These are phyloP conservation scores for Colletotrichum eremochloae DNA, from an alignment of 2,329 filamentous ascomycete genomes.

Conservation along the genomic window DNA sequence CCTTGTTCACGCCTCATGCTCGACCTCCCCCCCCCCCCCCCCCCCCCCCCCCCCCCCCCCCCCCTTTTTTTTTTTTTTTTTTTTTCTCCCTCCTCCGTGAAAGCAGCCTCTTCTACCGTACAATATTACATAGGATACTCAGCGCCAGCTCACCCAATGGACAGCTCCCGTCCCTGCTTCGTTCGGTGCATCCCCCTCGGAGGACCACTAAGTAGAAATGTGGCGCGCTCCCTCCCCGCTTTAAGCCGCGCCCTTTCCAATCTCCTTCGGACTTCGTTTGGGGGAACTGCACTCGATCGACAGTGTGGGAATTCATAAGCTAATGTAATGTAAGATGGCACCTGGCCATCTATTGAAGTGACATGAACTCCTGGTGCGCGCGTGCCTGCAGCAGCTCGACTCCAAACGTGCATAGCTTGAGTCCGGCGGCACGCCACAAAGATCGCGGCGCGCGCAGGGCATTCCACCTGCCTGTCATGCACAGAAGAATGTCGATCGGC, in stretches of 20 bases:
- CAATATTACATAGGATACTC: background rate
- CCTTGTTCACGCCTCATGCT: background rate
- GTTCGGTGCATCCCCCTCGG: background rate
- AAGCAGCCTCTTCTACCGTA: background rate
- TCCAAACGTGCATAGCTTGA: constrained; percentile 22
- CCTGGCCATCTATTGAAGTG: constrained; percentile 2
- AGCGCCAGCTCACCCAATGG: background rate
- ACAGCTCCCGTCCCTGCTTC: background rate
- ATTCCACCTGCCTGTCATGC: background rate
- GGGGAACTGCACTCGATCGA: background rate
- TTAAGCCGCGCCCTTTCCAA: background rate
- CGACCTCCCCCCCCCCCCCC: too few relatives aligned
- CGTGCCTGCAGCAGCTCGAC: constrained; percentile 34
- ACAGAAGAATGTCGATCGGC: constrained; percentile 16
- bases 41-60: too few relatives aligned
- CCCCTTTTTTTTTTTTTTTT: too few relatives aligned
- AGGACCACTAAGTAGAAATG: background rate
- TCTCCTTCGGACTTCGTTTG: constrained; percentile 16
- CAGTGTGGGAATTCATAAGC: background rate
- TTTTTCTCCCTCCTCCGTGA: too few relatives aligned
- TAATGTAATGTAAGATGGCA: background rate
- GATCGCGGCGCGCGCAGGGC: constrained; percentile 12
- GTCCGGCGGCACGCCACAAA: constrained; percentile 15
- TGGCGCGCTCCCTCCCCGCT: background rate
- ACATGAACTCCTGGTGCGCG: constrained; percentile 13